Base-by-base conservation (phyloP, 1,284 basidiomycete genomes). In the Trichosporon asahii region DNA sequence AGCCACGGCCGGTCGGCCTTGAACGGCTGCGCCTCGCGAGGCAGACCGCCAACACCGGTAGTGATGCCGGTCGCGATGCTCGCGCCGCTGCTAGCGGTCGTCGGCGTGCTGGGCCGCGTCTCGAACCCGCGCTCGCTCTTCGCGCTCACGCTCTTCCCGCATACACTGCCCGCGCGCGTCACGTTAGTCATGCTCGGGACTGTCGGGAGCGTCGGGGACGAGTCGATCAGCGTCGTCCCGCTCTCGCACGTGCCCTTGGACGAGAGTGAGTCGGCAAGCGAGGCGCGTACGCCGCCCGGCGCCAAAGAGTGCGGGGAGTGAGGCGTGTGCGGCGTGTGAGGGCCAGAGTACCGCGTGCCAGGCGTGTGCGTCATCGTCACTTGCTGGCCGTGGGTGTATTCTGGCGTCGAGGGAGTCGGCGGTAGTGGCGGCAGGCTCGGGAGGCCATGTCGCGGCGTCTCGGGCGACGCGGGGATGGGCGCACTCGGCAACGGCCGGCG, bases 101-200 rank as follows among this genome's bases (percentile, higher is more conserved):
- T 53, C 21, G 49, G 49, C 49, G 49, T 53, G 49, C 49, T 53
- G 49, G 49, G 49, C 6, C 49, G 49, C 49, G 49, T 53, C 49
- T 53, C 49, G 49, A 23, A 53, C 49, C n/a, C 49, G 21, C 49
- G 49, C 49, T 53, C 49, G 49, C 49, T 53, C 49, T 53, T 53
- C 15, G 18, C 49, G 49, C 49, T 53, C 21, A 25, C 23, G 21
- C 49, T 53, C 49, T 53, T 53, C 11, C 49, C 49, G 8, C 49
- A 53, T 18, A 25, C n/a, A 6, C 21, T 23, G 21, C 49, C 49
- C 21, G 49, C 23, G 23, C 49, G 49, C 49, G 23, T 44, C 49
- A 53, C 23, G 21, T 53, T 23, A 18, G 49, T 53, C 49, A 53
- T 53, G 49, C 49, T 53, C 21, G 49, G 49, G 15, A 53, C 49